Conservation (phyloP, 2,329 filamentous ascomycete species). For the Pseudopithomyces chartarum region DNA sequence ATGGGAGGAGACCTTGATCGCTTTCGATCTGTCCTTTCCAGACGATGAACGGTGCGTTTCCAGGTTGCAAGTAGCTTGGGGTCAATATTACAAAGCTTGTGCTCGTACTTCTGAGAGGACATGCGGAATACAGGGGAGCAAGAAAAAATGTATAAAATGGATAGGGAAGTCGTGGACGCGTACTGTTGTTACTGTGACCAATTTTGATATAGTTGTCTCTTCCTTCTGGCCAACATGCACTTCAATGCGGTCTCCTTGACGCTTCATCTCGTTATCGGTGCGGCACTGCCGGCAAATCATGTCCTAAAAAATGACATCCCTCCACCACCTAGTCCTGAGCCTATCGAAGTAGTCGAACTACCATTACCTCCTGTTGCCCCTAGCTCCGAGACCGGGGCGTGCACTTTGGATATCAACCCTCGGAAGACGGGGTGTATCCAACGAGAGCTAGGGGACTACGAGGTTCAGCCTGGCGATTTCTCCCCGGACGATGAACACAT, state of each 20-base stretch:
- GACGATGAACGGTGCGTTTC: background rate
- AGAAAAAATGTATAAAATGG: background rate
- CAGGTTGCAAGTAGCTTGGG: background rate
- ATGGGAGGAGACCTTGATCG: background rate
- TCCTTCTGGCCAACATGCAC: background rate
- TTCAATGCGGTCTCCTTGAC: background rate
- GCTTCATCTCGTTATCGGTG: background rate
- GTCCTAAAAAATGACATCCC: background rate
- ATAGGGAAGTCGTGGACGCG: background rate
- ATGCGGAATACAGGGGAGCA: background rate
- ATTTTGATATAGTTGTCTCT: background rate
- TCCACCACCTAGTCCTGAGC: slow-evolving; percentile 31
- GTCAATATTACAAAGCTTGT: background rate
- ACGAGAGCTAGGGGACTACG: slow-evolving; percentile 12
- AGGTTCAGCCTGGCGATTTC: slow-evolving; percentile 42
- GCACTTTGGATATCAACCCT: slow-evolving; percentile 40
- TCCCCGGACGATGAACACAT: slow-evolving; percentile 53
- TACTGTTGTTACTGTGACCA: slow-evolving; percentile 8
- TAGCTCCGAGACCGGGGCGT: slow-evolving; percentile 32
- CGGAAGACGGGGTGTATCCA: slow-evolving; percentile 46
- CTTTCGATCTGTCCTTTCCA: background rate
- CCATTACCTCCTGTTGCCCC: slow-evolving; percentile 44
- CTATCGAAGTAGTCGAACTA: slow-evolving; percentile 42
- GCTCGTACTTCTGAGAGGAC: background rate
- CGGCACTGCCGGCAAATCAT: background rate